A percentile compares a stretch with the other conserved stretches of the same genome.
Conservation (phyloP, 331 rosid genomes). For the Spiraea crenata region DNA sequence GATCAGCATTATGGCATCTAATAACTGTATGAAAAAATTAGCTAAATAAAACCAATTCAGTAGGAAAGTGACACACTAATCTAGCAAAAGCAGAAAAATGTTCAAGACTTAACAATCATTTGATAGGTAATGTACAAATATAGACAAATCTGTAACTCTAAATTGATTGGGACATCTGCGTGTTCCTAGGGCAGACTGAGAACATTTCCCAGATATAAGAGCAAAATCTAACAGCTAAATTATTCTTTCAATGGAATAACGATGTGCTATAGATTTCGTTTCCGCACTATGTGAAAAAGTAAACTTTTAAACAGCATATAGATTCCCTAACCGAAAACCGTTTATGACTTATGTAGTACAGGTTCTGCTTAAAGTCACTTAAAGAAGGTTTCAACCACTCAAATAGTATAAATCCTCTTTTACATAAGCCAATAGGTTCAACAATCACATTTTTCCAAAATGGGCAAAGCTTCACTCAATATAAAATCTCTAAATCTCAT, state of each 20-base stretch:
- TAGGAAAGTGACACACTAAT: neutral
- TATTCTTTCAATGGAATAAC: no score
- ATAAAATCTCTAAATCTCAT: neutral
- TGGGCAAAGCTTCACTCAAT: neutral
- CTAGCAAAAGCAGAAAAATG: neutral
- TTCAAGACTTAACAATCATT: neutral
- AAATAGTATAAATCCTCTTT: neutral
- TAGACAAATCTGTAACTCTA: neutral
- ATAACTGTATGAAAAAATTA: neutral
- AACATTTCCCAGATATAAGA: neutral
- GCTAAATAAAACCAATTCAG: neutral
- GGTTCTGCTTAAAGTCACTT: neutral
- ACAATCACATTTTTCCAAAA: neutral
- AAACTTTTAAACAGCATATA: neutral
- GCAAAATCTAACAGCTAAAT: neutral
- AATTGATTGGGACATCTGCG: neutral
- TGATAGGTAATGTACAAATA: neutral
- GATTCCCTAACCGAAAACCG: neutral
- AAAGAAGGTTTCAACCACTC: neutral
- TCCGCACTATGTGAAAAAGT: neutral
- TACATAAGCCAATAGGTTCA: neutral
- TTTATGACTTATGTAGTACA: neutral
- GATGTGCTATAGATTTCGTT: neutral
- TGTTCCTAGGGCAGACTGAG: neutral
- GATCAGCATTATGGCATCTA: constrained; percentile 11